These are phyloP conservation scores for Kodamaea sagamina DNA, from an alignment of 805 yeast species.

Conservation along the genomic window DNA sequence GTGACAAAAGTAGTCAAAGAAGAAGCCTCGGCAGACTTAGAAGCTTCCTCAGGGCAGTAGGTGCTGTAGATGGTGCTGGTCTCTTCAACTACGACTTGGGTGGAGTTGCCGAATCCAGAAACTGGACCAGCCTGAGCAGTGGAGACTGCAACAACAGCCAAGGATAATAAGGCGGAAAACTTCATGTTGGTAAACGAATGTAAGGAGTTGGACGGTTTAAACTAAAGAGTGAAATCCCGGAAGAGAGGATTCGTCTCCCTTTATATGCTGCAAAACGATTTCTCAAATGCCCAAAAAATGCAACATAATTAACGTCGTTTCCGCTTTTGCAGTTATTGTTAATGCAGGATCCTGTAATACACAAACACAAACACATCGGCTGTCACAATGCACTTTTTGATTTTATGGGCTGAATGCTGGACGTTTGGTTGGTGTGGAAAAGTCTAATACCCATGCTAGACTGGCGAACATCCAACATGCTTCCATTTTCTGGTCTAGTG, in stretches of 20 bases:
- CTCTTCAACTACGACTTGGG: slow-evolving; percentile 12
- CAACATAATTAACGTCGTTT: too few species aligned
- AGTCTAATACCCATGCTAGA: too few species aligned
- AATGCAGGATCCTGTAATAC: too few species aligned
- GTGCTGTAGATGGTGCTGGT: slow-evolving; percentile 22
- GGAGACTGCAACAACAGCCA: slow-evolving; percentile 13
- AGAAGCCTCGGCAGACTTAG: slow-evolving; percentile 16
- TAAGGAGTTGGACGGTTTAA: slow-evolving; percentile 18
- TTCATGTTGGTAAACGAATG: slow-evolving; percentile 18
- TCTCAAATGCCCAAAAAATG: background rate
- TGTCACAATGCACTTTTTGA: too few species aligned
- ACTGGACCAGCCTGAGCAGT: slow-evolving; percentile 20
- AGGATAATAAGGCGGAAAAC: slow-evolving; percentile 13
- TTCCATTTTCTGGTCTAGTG: too few species aligned
- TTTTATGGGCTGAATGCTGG: too few species aligned
- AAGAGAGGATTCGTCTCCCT: slow-evolving; percentile 8
- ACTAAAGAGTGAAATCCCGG: slow-evolving; percentile 4
- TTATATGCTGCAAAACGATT: slow-evolving; percentile 5
- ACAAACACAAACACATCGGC: too few species aligned
- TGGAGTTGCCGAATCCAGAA: slow-evolving; percentile 17
- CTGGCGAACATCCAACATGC: too few species aligned
- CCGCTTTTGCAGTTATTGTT: too few species aligned
- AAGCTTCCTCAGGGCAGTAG: slow-evolving; percentile 21
- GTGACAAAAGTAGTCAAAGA: slow-evolving; percentile 17
- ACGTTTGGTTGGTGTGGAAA: too few species aligned